Evolutionary conservation across 2,329 filamentous ascomycete species (phyloP).

Genomic region (Intubia oerlemansii): DNA sequence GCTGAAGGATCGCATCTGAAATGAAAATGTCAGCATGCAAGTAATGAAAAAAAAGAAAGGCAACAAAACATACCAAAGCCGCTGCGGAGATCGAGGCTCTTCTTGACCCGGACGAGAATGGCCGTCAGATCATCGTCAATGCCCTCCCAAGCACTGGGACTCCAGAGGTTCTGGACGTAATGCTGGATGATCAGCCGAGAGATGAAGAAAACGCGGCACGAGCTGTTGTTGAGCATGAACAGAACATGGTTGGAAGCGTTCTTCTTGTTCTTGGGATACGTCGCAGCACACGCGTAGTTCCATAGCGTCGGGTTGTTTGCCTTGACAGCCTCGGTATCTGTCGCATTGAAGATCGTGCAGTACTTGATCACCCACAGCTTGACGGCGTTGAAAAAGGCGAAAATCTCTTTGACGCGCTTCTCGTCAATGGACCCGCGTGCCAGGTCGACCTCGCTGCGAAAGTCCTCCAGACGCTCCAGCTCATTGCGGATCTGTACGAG

Average conservation of each 20-base stretch:
- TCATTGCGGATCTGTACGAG: too few species aligned
- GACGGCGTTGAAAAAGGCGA: conserved; percentile 7
- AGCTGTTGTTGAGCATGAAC: conserved; percentile 13
- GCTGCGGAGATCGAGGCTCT: conserved; percentile 6
- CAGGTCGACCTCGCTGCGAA: too few species aligned
- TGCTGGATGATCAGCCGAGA: conserved; percentile 17
- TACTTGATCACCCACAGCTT: conserved; percentile 7
- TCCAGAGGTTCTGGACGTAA: conserved; percentile 15
- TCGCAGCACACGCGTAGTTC: conserved; percentile 16
- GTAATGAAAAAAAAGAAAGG: too few species aligned
- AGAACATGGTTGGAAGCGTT: conserved; percentile 13
- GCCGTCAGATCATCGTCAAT: conserved; percentile 11
- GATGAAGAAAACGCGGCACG: conserved; percentile 15
- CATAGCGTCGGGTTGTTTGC: conserved; percentile 11
- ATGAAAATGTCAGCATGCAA: not conserved
- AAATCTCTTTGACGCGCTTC: conserved; percentile 5
- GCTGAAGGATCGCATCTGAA: conserved; percentile 3
- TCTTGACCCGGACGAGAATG: conserved; percentile 8
- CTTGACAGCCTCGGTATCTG: too few species aligned
- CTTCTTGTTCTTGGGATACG: conserved; percentile 9
- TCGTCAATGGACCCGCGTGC: too few species aligned
- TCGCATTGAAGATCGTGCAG: too few species aligned
- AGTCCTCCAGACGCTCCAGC: too few species aligned
- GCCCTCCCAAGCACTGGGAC: conserved; percentile 13
- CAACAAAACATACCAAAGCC: conserved; percentile 10